Evolutionary conservation across 805 yeast species (phyloP).

Genomic region (Schwanniomyces sp.): DNA sequence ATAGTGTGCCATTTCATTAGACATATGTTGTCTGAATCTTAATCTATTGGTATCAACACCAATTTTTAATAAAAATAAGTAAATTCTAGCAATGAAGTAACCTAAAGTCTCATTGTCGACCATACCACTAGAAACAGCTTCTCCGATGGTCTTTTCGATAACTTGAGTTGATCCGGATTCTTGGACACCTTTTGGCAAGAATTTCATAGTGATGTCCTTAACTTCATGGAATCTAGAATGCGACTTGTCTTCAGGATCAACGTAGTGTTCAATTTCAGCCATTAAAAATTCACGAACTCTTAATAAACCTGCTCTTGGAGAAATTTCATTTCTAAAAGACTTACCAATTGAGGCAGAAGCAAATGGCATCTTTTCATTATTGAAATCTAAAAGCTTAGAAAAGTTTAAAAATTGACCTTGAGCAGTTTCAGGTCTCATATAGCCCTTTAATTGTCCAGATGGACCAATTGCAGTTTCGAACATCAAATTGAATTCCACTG

Average conservation of each 20-base stretch:
- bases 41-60: constrained; percentile 84
- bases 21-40: constrained; percentile 98
- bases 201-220: constrained; percentile 66
- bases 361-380: constrained; percentile 96
- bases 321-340: constrained; percentile 97
- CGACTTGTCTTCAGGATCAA: constrained; percentile 85
- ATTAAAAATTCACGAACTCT: constrained; percentile 98
- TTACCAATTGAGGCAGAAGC: constrained; percentile 99
- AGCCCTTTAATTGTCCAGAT: constrained; percentile 94
- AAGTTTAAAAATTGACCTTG: constrained; percentile 99
- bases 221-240: constrained; percentile 82
- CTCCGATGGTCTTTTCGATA: constrained; percentile 70
- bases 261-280: constrained; percentile 99
- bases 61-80: constrained; percentile 76
- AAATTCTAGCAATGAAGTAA: constrained; percentile 93
- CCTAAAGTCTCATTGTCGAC: constrained; percentile 97
- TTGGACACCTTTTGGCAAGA: constrained; percentile 87
- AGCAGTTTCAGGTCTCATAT: constrained; percentile 97
- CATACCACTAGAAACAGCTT: constrained; percentile 84
- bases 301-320: constrained; percentile 95
- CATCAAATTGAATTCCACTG: constrained; percentile 96
- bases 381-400: constrained; percentile 87
- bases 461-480: constrained; percentile 99
- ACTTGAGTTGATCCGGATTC: constrained; percentile 78
- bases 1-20: constrained; percentile 99